Conservation (phyloP, 371 early-diverging fungal species). For the Mucor mucedo region DNA sequence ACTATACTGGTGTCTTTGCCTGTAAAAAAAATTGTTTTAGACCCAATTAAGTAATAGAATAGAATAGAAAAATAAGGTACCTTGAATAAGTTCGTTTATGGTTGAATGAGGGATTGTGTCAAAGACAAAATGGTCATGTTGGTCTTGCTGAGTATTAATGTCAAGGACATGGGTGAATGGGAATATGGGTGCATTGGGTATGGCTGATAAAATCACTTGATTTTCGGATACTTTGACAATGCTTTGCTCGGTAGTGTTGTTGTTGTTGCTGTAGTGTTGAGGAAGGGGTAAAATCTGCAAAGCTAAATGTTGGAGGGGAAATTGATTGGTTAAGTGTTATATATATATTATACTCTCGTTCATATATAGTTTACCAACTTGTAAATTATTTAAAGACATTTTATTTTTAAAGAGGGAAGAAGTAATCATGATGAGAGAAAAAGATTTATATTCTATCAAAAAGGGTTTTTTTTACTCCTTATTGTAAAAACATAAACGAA, state of each 20-base stretch:
- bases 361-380: slow-evolving; percentile 7
- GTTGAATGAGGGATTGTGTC: slow-evolving; percentile 1
- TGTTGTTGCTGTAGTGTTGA: neutral
- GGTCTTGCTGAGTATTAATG: slow-evolving; percentile 2
- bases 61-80: neutral
- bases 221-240: slow-evolving; percentile 20
- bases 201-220: slow-evolving; percentile 15
- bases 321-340: neutral
- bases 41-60: neutral
- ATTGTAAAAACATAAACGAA: neutral
- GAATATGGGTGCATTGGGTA: slow-evolving; percentile 10
- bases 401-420: neutral
- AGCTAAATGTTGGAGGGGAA: neutral
- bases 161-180: slow-evolving; percentile 16
- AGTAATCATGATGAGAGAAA: neutral
- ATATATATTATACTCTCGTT: neutral
- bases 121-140: slow-evolving; percentile 3
- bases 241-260: neutral
- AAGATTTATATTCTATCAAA: neutral
- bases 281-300: slow-evolving; percentile 7
- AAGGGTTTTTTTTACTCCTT: slow-evolving; percentile 1
- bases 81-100: slow-evolving; percentile 9
- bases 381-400: slow-evolving; percentile 7
- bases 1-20: slow-evolving; percentile 15
- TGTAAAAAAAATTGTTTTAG: slow-evolving; percentile 1